These are phyloP conservation scores for Wakefieldia striispora DNA, from an alignment of 768 basidiomycete genomes.

Conservation along the genomic window DNA sequence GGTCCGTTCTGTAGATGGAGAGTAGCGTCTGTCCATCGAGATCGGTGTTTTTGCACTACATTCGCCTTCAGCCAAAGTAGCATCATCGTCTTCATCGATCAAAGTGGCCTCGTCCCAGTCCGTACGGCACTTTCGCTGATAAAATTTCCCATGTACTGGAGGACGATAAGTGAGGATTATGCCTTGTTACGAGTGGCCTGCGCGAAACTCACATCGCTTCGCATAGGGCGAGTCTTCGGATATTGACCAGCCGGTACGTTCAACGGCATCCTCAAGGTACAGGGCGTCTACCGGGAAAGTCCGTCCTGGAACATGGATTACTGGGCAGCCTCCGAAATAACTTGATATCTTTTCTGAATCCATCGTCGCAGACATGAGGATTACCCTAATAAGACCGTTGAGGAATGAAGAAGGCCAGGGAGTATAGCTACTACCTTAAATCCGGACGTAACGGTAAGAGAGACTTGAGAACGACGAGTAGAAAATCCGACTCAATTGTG, in stretches of 20 bases:
- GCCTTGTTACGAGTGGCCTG: not conserved
- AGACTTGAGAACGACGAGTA: slow-evolving; percentile 89
- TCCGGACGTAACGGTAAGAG: slow-evolving; percentile 73
- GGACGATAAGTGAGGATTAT: not conserved
- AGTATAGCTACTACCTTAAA: slow-evolving; percentile 60
- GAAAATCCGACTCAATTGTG: slow-evolving; percentile 95
- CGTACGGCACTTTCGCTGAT: slow-evolving; percentile 53
- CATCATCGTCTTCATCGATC: slow-evolving; percentile 66
- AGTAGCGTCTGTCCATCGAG: slow-evolving; percentile 80
- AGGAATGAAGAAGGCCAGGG: slow-evolving; percentile 1
- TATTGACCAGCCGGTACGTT: slow-evolving; percentile 76
- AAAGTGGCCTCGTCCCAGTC: slow-evolving; percentile 81
- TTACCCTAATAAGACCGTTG: slow-evolving; percentile 50
- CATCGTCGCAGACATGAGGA: slow-evolving; percentile 96
- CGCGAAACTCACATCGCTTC: slow-evolving; percentile 51
- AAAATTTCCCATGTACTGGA: slow-evolving; percentile 61
- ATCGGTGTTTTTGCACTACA: slow-evolving; percentile 26
- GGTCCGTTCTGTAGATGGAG: slow-evolving; percentile 66
- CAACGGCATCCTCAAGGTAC: slow-evolving; percentile 90
- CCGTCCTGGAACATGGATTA: slow-evolving; percentile 86
- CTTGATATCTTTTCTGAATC: slow-evolving; percentile 87
- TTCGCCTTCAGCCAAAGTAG: slow-evolving; percentile 28
- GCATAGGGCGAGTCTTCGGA: slow-evolving; percentile 81
- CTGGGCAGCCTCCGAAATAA: slow-evolving; percentile 86
- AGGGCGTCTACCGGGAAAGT: slow-evolving; percentile 89